Conservation (phyloP, 2,329 filamentous ascomycete genomes). For the Paracorniculantispora psalliotae region DNA sequence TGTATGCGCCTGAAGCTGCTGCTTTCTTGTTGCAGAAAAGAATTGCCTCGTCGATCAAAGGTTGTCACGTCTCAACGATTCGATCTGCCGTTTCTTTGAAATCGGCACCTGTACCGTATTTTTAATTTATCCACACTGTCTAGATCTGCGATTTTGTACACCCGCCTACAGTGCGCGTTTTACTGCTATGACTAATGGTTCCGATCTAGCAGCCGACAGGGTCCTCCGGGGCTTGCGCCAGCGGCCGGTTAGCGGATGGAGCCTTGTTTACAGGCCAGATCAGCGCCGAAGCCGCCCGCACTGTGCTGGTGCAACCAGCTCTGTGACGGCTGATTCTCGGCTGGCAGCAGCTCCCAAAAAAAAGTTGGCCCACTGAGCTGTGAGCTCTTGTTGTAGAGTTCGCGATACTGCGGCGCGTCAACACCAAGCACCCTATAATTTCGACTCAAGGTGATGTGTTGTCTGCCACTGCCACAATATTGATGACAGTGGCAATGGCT, state of each 20-base stretch:
- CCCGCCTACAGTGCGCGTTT: not conserved
- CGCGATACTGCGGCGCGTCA: slow-evolving; percentile 25
- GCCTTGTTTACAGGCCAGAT: not conserved
- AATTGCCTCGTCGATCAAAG: not conserved
- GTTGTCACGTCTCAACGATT: not conserved
- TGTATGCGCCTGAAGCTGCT: slow-evolving; percentile 17
- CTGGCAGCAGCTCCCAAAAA: slow-evolving; percentile 7
- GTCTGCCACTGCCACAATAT: slow-evolving; percentile 34
- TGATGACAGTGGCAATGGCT: slow-evolving; percentile 62
- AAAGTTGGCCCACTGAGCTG: slow-evolving; percentile 10
- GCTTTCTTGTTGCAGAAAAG: not conserved
- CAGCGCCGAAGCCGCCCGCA: slow-evolving; percentile 8
- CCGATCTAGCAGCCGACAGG: not conserved
- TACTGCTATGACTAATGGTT: slow-evolving; percentile 2
- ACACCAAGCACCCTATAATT: slow-evolving; percentile 22
- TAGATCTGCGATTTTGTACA: not conserved
- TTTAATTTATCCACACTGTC: not conserved
- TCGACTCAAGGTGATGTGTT: slow-evolving; percentile 32
- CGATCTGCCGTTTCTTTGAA: not conserved
- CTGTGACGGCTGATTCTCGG: slow-evolving; percentile 12
- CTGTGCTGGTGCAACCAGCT: not conserved
- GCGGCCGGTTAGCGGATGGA: not conserved
- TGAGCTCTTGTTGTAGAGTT: slow-evolving; percentile 7
- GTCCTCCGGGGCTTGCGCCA: not conserved
- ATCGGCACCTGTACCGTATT: not conserved